These are phyloP conservation scores for Lachnum nothofagi DNA, from an alignment of 2,329 filamentous ascomycete genomes.

Conservation along the genomic window DNA sequence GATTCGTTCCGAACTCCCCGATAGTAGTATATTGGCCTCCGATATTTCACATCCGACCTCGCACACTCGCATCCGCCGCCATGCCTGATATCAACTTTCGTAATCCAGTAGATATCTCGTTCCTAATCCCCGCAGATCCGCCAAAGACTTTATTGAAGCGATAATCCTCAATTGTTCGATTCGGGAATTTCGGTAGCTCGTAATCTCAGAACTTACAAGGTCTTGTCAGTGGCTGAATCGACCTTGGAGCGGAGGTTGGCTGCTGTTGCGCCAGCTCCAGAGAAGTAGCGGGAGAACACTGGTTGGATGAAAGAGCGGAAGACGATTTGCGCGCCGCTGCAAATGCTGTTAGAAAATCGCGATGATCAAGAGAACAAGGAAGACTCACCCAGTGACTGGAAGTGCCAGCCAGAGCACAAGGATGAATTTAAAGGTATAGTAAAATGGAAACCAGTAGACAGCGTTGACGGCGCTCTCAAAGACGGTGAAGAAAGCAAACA, in stretches of 20 bases:
- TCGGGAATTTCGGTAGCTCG: slow-evolving; percentile 1
- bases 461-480: slow-evolving; percentile 77
- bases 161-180: slow-evolving; percentile 1
- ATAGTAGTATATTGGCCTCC: slow-evolving; percentile 15
- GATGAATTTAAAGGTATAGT: slow-evolving; percentile 99
- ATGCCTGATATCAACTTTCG: neutral
- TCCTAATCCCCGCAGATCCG: slow-evolving; percentile 4
- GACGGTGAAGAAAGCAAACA: slow-evolving; percentile 77
- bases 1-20: slow-evolving; percentile 21
- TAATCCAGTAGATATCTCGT: slow-evolving; percentile 1
- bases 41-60: slow-evolving; percentile 9
- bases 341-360: slow-evolving; percentile 11
- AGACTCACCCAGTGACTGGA: slow-evolving; percentile 79
- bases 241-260: slow-evolving; percentile 85
- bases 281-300: slow-evolving; percentile 88
- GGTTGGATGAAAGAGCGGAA: slow-evolving; percentile 95
- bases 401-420: slow-evolving; percentile 97
- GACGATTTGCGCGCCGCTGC: slow-evolving; percentile 86
- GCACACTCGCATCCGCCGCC: neutral
- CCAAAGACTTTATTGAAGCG: slow-evolving; percentile 11
- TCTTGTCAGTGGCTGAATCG: slow-evolving; percentile 66
- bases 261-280: slow-evolving; percentile 62
- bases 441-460: slow-evolving; percentile 96
- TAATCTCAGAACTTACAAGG: slow-evolving; percentile 53
- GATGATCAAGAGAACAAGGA: neutral